Percentiles rank a stretch among this genome's conserved stretches.
Conservation (phyloP, 2,329 filamentous ascomycete species). For the Dendryphion nanum region DNA sequence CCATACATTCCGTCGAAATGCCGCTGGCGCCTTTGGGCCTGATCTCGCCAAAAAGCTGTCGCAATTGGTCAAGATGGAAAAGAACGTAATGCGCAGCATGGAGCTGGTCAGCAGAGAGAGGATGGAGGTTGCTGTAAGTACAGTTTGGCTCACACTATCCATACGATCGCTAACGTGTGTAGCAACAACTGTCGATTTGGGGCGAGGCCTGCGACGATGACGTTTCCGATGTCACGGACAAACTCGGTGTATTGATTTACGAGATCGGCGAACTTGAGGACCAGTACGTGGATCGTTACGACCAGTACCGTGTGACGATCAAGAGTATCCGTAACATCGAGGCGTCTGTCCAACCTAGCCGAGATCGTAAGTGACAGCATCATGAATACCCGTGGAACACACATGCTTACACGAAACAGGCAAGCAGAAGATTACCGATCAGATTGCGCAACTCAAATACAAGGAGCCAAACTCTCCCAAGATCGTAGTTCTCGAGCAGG, state of each 20-base stretch:
- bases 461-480: conserved; percentile 98
- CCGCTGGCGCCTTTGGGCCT: conserved; percentile 74
- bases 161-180: conserved; percentile 15
- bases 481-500: conserved; percentile 96
- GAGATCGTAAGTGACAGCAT: conserved; percentile 70
- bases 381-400: not conserved
- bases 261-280: conserved; percentile 98
- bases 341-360: conserved; percentile 94
- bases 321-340: conserved; percentile 99
- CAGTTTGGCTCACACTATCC: conserved; percentile 3
- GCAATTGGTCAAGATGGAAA: conserved; percentile 99
- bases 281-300: conserved; percentile 97
- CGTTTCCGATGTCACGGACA: conserved; percentile 98
- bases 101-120: conserved; percentile 92
- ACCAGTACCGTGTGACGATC: conserved; percentile 98
- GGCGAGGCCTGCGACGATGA: conserved; percentile 95
- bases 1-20: conserved; percentile 69
- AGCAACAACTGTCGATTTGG: conserved; percentile 99
- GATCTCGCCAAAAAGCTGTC: conserved; percentile 97
- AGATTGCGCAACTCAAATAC: conserved; percentile 98
- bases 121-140: conserved; percentile 92
- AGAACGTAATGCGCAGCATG: conserved; percentile 99
- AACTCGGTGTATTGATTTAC: conserved; percentile 95
- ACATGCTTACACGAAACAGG: conserved; percentile 50
- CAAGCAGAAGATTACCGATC: conserved; percentile 99